Conservation (phyloP, 1,284 basidiomycete genomes). For the Ceratobasidium theobromae region DNA sequence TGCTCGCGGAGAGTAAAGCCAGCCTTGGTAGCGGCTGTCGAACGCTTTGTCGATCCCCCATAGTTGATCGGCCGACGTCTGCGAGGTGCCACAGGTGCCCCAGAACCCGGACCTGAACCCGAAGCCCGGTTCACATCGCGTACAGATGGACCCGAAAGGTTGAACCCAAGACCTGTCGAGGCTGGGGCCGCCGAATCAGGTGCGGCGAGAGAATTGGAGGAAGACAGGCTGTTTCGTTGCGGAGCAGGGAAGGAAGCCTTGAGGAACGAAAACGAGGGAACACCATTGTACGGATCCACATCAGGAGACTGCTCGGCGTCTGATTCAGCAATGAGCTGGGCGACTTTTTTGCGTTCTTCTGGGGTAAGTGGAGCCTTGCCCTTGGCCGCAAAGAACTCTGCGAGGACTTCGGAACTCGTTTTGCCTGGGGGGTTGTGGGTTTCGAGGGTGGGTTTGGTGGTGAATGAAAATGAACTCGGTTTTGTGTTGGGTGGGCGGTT, state of each 20-base stretch:
- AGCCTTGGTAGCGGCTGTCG: not conserved
- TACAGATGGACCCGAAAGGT: not conserved
- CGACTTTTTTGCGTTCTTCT: conserved; percentile 16
- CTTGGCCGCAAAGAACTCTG: conserved; percentile 19
- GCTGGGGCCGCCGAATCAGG: not conserved
- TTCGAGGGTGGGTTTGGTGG: not conserved
- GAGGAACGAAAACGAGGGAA: conserved; percentile 25
- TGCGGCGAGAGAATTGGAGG: conserved; percentile 4
- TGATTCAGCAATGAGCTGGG: conserved; percentile 10
- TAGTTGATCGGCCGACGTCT: conserved; percentile 26
- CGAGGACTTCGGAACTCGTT: conserved; percentile 17
- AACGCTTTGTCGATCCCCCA: conserved; percentile 12
- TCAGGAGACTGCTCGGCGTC: conserved; percentile 10
- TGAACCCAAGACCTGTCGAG: not conserved
- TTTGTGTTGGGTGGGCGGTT: conserved; percentile 8
- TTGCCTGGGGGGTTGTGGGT: not conserved
- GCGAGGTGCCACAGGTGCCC: conserved; percentile 7
- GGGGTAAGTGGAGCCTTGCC: conserved; percentile 22
- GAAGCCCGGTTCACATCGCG: no score
- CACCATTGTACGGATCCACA: conserved; percentile 19
- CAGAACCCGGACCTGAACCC: no score
- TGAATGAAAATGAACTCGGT: conserved; percentile 15
- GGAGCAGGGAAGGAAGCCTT: conserved; percentile 19
- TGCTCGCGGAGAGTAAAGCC: conserved; percentile 23
- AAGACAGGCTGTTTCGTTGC: conserved; percentile 4